Percentiles rank a stretch among this genome's conserved stretches.
These are phyloP conservation scores for Sphagnum magellanicum DNA, from an alignment of 228 moss, liverwort and hornwort species.

Conservation along the genomic window DNA sequence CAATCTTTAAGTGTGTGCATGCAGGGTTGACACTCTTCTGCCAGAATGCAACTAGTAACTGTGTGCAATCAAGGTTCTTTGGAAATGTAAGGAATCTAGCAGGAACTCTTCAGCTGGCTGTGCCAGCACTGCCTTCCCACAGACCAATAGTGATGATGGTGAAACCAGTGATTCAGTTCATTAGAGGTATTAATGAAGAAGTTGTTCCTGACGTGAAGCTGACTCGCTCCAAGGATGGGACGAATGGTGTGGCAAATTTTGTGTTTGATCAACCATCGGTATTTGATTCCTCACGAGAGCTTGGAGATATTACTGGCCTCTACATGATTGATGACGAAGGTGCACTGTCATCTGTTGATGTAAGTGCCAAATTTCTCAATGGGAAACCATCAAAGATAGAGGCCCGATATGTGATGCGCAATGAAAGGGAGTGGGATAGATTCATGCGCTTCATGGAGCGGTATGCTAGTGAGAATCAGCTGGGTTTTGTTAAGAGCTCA, in stretches of 20 bases:
- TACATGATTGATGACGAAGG: slow-evolving; percentile 97
- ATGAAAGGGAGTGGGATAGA: slow-evolving; percentile 84
- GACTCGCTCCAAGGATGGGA: slow-evolving; percentile 77
- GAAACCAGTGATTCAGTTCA: slow-evolving; percentile 86
- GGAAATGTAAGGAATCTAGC: slow-evolving; percentile 43
- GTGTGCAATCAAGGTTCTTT: slow-evolving; percentile 34
- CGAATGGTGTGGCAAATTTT: slow-evolving; percentile 80
- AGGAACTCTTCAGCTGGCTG: slow-evolving; percentile 21
- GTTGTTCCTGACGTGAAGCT: slow-evolving; percentile 76
- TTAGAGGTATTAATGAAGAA: slow-evolving; percentile 87
- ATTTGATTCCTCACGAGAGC: slow-evolving; percentile 85
- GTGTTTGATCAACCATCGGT: slow-evolving; percentile 89
- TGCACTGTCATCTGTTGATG: slow-evolving; percentile 72
- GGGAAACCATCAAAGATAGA: slow-evolving; percentile 91
- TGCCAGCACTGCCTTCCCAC: slow-evolving; percentile 14
- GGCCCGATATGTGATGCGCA: slow-evolving; percentile 90
- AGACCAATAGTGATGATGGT: slow-evolving; percentile 22
- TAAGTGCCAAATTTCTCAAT: slow-evolving; percentile 91
- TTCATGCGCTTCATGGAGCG: slow-evolving; percentile 99
- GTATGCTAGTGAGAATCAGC: slow-evolving; percentile 73
- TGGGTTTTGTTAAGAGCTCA: slow-evolving; percentile 89
- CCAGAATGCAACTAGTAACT: slow-evolving; percentile 34
- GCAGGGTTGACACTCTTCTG: slow-evolving; percentile 35
- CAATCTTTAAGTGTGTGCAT: neutral
- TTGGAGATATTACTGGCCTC: slow-evolving; percentile 94